Evolutionary conservation across 768 basidiomycete species (phyloP).

Genomic region (Mycena galericulata): DNA sequence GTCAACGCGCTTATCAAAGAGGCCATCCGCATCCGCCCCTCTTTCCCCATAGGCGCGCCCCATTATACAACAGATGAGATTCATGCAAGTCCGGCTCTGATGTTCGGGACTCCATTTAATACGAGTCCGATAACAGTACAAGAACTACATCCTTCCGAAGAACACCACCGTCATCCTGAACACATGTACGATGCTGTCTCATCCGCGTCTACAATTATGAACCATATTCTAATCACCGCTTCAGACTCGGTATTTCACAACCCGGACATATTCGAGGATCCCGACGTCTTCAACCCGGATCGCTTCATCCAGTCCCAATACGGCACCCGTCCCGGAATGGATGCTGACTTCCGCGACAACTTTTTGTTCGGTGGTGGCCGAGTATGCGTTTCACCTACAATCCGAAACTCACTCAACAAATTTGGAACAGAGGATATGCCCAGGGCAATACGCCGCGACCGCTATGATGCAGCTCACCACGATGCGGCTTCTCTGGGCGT

Average conservation of each 20-base stretch:
- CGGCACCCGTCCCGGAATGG: slow-evolving; percentile 33
- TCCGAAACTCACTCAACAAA: neutral
- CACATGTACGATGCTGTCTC: slow-evolving; percentile 24
- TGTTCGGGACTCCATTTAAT: neutral
- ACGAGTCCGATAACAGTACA: slow-evolving; percentile 16
- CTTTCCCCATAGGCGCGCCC: slow-evolving; percentile 23
- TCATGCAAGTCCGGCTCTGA: neutral
- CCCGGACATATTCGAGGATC: slow-evolving; percentile 34
- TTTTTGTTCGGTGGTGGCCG: slow-evolving; percentile 33
- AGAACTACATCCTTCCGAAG: slow-evolving; percentile 31
- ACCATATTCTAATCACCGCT: neutral
- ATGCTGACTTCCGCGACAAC: slow-evolving; percentile 31
- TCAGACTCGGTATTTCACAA: slow-evolving; percentile 36
- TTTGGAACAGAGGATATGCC: slow-evolving; percentile 32
- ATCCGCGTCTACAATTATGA: no score
- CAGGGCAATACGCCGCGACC: slow-evolving; percentile 28
- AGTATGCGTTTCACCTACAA: slow-evolving; percentile 4
- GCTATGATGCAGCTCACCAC: slow-evolving; percentile 26
- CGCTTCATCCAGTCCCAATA: slow-evolving; percentile 29
- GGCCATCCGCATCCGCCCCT: slow-evolving; percentile 24
- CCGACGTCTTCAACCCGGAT: slow-evolving; percentile 35
- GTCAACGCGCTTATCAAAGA: slow-evolving; percentile 35
- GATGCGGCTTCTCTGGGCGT: slow-evolving; percentile 43
- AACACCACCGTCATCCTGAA: slow-evolving; percentile 34
- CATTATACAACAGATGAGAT: slow-evolving; percentile 25